Conservation (phyloP, 2,329 filamentous ascomycete species). For the Dactylonectria macrodidyma region DNA sequence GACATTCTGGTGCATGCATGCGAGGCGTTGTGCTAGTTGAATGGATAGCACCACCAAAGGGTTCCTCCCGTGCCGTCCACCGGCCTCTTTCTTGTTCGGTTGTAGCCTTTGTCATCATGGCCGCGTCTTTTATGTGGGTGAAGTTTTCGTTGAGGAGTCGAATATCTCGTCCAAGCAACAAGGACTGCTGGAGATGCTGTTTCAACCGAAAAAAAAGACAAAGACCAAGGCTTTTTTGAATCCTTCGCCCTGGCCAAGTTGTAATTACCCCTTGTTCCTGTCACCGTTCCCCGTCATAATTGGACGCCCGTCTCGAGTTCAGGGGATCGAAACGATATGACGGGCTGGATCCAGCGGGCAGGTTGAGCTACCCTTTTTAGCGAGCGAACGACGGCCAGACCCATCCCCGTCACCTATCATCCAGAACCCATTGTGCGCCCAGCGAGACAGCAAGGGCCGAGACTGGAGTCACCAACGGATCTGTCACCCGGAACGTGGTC, state of each 20-base stretch:
- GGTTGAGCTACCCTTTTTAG: conserved; percentile 48
- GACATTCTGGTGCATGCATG: conserved; percentile 46
- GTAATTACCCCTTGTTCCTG: conserved; percentile 36
- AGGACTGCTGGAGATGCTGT: background rate
- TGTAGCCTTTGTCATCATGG: conserved; percentile 1
- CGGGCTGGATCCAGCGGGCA: conserved; percentile 49
- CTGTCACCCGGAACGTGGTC: conserved; percentile 44
- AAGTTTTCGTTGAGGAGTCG: conserved; percentile 7
- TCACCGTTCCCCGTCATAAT: conserved; percentile 38
- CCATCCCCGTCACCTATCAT: conserved; percentile 35
- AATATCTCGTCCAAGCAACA: conserved; percentile 11
- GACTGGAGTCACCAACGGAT: conserved; percentile 47
- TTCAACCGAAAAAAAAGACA: conserved; percentile 8
- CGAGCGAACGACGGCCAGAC: conserved; percentile 38
- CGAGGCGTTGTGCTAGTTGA: conserved; percentile 48
- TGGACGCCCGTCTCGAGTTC: conserved; percentile 42
- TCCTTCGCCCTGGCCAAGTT: conserved; percentile 25
- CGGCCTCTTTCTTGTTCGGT: conserved; percentile 34
- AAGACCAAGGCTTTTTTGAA: conserved; percentile 27
- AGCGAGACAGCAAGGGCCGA: conserved; percentile 44
- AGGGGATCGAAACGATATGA: conserved; percentile 45
- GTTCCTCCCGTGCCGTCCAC: conserved; percentile 48
- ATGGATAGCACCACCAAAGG: conserved; percentile 45
- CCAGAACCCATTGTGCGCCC: conserved; percentile 33
- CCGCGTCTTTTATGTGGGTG: conserved; percentile 8